Evolutionary conservation across 176 grass and related monocot species (phyloP).

Genomic region (Triticum timopheevii): DNA sequence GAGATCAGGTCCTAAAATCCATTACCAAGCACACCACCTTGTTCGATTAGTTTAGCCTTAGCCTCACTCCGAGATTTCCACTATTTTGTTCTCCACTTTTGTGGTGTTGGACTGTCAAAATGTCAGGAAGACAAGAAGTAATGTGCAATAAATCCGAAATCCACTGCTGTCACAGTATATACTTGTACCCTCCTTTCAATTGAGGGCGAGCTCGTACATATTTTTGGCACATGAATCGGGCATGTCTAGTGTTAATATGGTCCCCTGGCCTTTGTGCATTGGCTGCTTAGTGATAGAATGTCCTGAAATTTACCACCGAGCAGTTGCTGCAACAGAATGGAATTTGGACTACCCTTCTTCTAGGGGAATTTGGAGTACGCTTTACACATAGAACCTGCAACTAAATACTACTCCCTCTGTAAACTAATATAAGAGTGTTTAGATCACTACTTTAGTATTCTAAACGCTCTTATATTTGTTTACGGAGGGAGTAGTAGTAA

Average conservation of each 20-base stretch:
- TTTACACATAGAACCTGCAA: not conserved
- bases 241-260: not conserved
- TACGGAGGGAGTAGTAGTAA: no score
- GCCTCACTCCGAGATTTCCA: not conserved
- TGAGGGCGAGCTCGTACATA: constrained; percentile 4
- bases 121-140: constrained; percentile 7
- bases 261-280: not conserved
- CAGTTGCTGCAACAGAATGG: not conserved
- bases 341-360: not conserved
- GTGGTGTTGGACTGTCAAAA: not conserved
- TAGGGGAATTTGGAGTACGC: not conserved
- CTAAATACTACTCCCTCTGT: no score
- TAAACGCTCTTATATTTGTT: no score
- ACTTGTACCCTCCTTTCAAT: constrained; percentile 22
- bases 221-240: not conserved
- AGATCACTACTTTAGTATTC: no score
- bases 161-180: constrained; percentile 14
- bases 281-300: not conserved
- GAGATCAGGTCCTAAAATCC: not conserved
- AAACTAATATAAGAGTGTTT: no score
- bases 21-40: not conserved
- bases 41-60: not conserved
- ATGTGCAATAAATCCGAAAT: constrained; percentile 34
- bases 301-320: not conserved
- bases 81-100: not conserved